These are phyloP conservation scores for Talaromyces rugulosus DNA, from an alignment of 2,329 filamentous ascomycete genomes.

Conservation along the genomic window DNA sequence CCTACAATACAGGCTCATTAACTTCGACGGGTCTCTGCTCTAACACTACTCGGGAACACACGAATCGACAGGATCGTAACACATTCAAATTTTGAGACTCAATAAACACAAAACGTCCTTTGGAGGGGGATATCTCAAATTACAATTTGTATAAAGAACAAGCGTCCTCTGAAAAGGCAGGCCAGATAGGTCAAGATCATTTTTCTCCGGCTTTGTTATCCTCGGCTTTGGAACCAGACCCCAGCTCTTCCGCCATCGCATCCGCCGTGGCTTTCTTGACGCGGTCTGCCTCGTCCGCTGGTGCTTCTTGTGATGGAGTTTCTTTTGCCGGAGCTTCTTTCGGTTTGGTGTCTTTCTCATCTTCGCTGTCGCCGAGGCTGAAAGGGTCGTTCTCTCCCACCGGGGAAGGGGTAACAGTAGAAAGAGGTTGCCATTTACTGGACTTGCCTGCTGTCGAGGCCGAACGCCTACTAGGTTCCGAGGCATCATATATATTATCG, in stretches of 20 bases:
- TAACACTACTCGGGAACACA: background rate
- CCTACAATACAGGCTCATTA: background rate
- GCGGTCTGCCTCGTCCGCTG: constrained; percentile 50
- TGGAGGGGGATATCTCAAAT: constrained; percentile 13
- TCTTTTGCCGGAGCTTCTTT: constrained; percentile 45
- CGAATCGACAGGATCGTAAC: background rate
- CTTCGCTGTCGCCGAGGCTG: constrained; percentile 90
- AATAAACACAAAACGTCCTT: background rate
- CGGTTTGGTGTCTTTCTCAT: constrained; percentile 75
- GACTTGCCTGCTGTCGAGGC: constrained; percentile 55
- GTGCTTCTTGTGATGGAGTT: background rate
- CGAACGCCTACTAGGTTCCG: constrained; percentile 53
- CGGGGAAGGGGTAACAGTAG: constrained; percentile 76
- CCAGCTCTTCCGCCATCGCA: constrained; percentile 41
- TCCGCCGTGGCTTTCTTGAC: constrained; percentile 60
- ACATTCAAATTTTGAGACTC: background rate
- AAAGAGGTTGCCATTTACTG: constrained; percentile 97
- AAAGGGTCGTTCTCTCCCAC: constrained; percentile 92
- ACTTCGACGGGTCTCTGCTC: background rate
- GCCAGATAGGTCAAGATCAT: constrained; percentile 15
- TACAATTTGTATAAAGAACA: constrained; percentile 2
- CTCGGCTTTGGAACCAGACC: constrained; percentile 21
- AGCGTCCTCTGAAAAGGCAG: background rate
- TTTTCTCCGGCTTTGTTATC: constrained; percentile 24
- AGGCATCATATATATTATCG: constrained; percentile 64